These are phyloP conservation scores for Rubia peregrina DNA, from an alignment of 305 asterid species.

Conservation along the genomic window DNA sequence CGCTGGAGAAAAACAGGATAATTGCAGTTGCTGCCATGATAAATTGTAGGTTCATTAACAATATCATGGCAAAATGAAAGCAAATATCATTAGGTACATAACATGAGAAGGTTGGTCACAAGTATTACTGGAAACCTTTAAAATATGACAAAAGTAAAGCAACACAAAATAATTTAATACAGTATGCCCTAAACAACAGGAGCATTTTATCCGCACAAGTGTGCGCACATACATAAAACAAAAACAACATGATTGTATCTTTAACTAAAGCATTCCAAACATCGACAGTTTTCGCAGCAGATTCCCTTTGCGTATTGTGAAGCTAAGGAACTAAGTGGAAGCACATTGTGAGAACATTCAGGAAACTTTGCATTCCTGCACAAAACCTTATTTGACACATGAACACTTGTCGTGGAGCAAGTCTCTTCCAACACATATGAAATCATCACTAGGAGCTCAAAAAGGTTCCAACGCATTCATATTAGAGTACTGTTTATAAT, in stretches of 20 bases:
- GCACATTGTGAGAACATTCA: not conserved
- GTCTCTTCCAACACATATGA: not conserved
- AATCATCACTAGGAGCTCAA: not conserved
- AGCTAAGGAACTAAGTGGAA: not conserved
- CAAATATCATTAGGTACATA: not conserved
- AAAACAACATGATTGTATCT: not conserved
- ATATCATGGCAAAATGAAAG: conserved; percentile 2
- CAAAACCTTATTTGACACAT: not conserved
- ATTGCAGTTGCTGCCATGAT: conserved; percentile 57
- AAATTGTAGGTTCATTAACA: conserved; percentile 17
- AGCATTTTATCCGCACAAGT: not conserved
- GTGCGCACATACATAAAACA: too few species aligned
- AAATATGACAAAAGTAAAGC: not conserved
- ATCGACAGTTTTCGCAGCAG: not conserved
- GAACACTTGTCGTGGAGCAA: not conserved
- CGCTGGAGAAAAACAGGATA: conserved; percentile 52
- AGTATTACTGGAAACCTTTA: not conserved
- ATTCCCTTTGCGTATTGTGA: not conserved
- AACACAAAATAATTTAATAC: not conserved
- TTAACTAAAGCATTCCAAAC: not conserved
- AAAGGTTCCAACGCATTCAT: not conserved
- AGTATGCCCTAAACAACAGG: not conserved
- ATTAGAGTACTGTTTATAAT: not conserved
- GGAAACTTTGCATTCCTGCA: not conserved
- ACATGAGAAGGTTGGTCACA: not conserved